Base-by-base conservation (phyloP, 1,139 yeast species). In the Blastobotrys proliferans region DNA sequence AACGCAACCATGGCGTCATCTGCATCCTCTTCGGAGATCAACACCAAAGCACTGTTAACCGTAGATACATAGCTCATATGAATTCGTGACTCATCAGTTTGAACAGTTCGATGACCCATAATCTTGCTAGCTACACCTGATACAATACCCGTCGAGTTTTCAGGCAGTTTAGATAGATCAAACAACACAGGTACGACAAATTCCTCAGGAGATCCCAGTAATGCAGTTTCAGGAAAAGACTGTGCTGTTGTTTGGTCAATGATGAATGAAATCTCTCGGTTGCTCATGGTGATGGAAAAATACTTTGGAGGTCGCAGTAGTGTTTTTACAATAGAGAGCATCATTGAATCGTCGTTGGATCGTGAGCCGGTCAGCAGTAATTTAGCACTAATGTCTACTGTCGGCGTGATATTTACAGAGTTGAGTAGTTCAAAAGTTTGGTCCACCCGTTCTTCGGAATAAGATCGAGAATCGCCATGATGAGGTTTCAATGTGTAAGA, bases 131-230 rank as follows among this genome's bases (percentile, higher is more conserved):
- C 83, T 25, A 81, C 72, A 1, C 85, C 84, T 0, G 84, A 79
- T 1, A 80, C 85, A 43, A 81, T 78, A 39, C 86, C 86, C 6
- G 82, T 78, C 5, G 79, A 69, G 56, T 79, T 81, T 34, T 77
- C 63, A 0, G 85, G 85, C 28, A 80, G 60, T 22, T 62, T 62
- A n/a, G 73, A 65, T 46, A 80, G 69, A 54, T 80, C 81, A 30
- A 80, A 71, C 1, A 73, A 66, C 3, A 80, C 68, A 0, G 86
- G 85, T n/a, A 74, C 67, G 38, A 79, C 54, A 29, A 68, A 66
- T 54, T 80, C 86, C 48, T 73, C 75, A 14, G 73, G 65, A 2
- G 83, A 76, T 1, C 86, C 86, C 35, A 78, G 70, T 30, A 76
- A 67, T 32, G 64, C 60, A 38, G 67, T 68, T 6, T 51, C 48